Percentiles rank a stretch among this genome's conserved stretches.
Conservation (phyloP, 1,139 yeast genomes). For the Saccharomyces hybrid region DNA sequence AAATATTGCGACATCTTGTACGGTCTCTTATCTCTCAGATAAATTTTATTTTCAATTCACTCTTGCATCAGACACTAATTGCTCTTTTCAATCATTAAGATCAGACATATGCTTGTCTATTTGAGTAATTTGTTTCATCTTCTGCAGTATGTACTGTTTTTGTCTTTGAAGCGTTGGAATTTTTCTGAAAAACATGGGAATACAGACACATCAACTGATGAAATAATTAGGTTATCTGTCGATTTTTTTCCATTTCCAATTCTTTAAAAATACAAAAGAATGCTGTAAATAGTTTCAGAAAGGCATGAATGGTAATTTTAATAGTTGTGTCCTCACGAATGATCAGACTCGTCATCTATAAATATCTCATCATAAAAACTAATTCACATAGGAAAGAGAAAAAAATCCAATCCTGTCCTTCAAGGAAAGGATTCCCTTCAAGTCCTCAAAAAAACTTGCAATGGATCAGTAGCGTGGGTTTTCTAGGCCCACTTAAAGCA, state of each 20-base stretch:
- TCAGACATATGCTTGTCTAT: conserved; percentile 99
- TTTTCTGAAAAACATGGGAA: conserved; percentile 11
- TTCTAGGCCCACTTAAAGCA: conserved; percentile 98
- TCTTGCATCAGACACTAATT: conserved; percentile 26
- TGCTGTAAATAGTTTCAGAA: conserved; percentile 47
- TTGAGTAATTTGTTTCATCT: conserved; percentile 51
- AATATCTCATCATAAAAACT: conserved; percentile 50
- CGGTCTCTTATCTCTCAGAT: conserved; percentile 1
- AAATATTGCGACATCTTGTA: neutral
- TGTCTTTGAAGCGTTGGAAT: conserved; percentile 4
- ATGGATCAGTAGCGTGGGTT: conserved; percentile 86
- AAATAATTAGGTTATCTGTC: conserved; percentile 8
- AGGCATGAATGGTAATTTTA: conserved; percentile 94
- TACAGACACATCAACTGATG: conserved; percentile 20
- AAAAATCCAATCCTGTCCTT: neutral
- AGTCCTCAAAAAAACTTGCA: conserved; percentile 7
- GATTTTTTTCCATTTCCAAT: conserved; percentile 11
- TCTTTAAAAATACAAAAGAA: conserved; percentile 1
- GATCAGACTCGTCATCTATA: conserved; percentile 99
- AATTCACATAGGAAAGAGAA: neutral
- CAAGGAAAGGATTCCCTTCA: neutral
- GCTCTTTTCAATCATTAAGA: conserved; percentile 22
- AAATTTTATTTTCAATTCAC: conserved; percentile 2
- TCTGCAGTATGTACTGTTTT: conserved; percentile 31
- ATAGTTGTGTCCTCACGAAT: conserved; percentile 81